Evolutionary conservation across 2,329 filamentous ascomycete species (phyloP).

Genomic region (Elsinoe fawcettii): DNA sequence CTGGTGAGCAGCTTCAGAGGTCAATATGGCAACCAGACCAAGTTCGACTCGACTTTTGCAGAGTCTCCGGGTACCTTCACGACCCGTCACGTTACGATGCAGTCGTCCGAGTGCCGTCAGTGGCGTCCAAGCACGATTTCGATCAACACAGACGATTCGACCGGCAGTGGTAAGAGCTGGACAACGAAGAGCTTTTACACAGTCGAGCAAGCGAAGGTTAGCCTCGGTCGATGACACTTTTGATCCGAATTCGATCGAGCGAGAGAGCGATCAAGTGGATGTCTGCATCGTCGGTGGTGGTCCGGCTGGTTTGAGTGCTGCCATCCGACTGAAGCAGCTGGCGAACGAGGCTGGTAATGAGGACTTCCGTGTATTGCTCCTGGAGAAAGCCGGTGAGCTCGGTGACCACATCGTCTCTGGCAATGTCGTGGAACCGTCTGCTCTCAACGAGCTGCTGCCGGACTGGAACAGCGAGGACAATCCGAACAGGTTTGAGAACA

Average conservation of each 20-base stretch:
- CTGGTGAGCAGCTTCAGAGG: not conserved
- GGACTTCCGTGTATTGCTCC: slow-evolving; percentile 82
- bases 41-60: not conserved
- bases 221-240: slow-evolving; percentile 35
- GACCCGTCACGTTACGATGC: not conserved
- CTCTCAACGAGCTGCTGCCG: slow-evolving; percentile 82
- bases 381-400: slow-evolving; percentile 93
- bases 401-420: slow-evolving; percentile 94
- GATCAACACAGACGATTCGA: slow-evolving; percentile 21
- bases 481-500: slow-evolving; percentile 75
- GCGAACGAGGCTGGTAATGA: slow-evolving; percentile 93
- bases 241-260: slow-evolving; percentile 54
- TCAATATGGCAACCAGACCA: slow-evolving; percentile 5
- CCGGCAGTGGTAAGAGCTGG: slow-evolving; percentile 29
- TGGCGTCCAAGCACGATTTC: slow-evolving; percentile 1
- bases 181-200: slow-evolving; percentile 28
- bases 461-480: slow-evolving; percentile 90
- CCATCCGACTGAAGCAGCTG: slow-evolving; percentile 89
- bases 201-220: slow-evolving; percentile 25
- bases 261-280: slow-evolving; percentile 88
- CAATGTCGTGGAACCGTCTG: slow-evolving; percentile 84
- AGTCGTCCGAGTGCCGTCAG: not conserved
- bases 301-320: slow-evolving; percentile 86
- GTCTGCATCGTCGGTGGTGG: slow-evolving; percentile 95
- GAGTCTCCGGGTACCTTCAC: not conserved